phyloP scores from a whole-genome alignment of 129 eudicot species.

The Lactuca saligna region DNA sequence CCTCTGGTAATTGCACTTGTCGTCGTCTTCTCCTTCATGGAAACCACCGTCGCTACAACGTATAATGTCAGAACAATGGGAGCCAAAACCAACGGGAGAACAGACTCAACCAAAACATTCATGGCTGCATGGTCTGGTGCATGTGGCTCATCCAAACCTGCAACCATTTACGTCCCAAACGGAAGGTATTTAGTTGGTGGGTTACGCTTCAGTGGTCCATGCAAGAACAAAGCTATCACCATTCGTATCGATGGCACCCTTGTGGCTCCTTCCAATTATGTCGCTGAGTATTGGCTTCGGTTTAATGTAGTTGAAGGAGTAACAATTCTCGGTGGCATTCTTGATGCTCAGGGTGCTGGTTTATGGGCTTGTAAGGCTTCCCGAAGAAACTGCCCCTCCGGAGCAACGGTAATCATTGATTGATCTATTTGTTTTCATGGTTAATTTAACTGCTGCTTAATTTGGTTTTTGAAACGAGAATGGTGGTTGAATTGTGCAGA shows the following conservation, averaged over 20 bases:
- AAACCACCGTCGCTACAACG: slow-evolving; percentile 15
- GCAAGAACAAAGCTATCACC: slow-evolving; percentile 43
- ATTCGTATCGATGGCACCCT: slow-evolving; percentile 57
- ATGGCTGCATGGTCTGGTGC: slow-evolving; percentile 57
- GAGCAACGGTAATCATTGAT: slow-evolving; percentile 52
- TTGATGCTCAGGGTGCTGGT: slow-evolving; percentile 63
- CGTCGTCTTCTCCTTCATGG: slow-evolving; percentile 8
- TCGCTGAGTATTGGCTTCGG: slow-evolving; percentile 39
- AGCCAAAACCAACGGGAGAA: slow-evolving; percentile 59
- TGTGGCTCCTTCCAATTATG: slow-evolving; percentile 55
- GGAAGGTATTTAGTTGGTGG: slow-evolving; percentile 49
- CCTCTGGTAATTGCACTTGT: slow-evolving; percentile 12
- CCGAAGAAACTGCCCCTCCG: slow-evolving; percentile 48
- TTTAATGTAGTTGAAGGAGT: slow-evolving; percentile 52
- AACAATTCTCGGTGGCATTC: slow-evolving; percentile 49
- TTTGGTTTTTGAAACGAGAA: background rate
- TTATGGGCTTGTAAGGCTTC: slow-evolving; percentile 67
- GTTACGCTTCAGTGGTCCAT: slow-evolving; percentile 36
- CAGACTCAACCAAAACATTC: slow-evolving; percentile 55
- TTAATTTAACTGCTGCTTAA: background rate
- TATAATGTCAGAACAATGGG: slow-evolving; percentile 46
- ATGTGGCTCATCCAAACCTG: slow-evolving; percentile 46
- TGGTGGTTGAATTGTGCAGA: slow-evolving; percentile 35
- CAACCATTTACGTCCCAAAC: slow-evolving; percentile 54
- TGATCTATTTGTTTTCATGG: background rate